Percentiles rank a stretch among this genome's conserved stretches.
Evolutionary conservation across 208 protist species (phyloP).

Genomic region (Phytomonas sp.): DNA sequence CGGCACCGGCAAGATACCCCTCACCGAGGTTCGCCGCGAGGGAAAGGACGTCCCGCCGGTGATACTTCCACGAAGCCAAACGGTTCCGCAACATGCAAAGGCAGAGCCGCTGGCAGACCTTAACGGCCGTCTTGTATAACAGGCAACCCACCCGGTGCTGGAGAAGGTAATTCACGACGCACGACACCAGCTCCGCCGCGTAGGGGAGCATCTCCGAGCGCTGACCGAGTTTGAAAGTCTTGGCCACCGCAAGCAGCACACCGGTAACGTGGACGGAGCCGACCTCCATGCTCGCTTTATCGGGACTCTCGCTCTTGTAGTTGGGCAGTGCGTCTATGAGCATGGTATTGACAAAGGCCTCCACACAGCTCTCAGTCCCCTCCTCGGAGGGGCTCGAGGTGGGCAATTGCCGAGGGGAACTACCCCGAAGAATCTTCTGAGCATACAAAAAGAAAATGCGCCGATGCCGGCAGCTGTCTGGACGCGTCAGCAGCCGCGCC

Average conservation of each 20-base stretch:
- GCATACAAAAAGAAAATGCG: constrained; percentile 58
- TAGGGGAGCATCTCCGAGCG: constrained; percentile 76
- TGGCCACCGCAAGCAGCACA: constrained; percentile 76
- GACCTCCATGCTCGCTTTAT: not conserved
- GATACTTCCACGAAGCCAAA: constrained; percentile 90
- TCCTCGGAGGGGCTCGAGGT: not conserved
- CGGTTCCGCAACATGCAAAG: constrained; percentile 75
- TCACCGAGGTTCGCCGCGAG: constrained; percentile 60
- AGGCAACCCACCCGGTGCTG: constrained; percentile 33
- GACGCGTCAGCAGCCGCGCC: constrained; percentile 85
- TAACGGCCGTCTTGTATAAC: constrained; percentile 79
- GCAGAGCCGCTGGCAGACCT: constrained; percentile 90
- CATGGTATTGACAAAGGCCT: not conserved
- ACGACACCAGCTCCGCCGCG: constrained; percentile 32
- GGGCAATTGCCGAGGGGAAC: not conserved
- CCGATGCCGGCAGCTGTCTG: constrained; percentile 68
- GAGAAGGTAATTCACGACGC: constrained; percentile 23
- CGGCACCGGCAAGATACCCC: not conserved
- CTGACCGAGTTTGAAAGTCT: constrained; percentile 90
- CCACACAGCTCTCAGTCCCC: not conserved
- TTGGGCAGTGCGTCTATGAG: not conserved
- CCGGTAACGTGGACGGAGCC: constrained; percentile 43
- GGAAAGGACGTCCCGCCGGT: constrained; percentile 46
- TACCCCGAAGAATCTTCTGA: constrained; percentile 16
- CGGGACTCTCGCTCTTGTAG: no score